Conservation (phyloP, 2,329 filamentous ascomycete genomes). For the Claviceps purpurea region DNA sequence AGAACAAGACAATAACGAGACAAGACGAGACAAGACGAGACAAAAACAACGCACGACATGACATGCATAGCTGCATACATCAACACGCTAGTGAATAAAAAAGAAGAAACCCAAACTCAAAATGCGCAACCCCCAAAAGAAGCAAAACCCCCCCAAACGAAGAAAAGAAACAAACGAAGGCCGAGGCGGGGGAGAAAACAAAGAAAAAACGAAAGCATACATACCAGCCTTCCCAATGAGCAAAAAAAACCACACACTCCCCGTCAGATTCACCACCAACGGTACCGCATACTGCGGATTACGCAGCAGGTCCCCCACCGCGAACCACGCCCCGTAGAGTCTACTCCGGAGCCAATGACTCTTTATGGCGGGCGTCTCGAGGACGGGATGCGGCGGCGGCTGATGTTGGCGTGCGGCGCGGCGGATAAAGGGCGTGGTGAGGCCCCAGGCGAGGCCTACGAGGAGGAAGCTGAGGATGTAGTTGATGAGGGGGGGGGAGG, state of each 20-base stretch:
- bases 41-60: too few species aligned
- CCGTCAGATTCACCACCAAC: slow-evolving; percentile 75
- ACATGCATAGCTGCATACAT: too few species aligned
- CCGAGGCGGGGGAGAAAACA: neutral
- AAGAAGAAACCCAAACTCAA: neutral
- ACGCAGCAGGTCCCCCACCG: slow-evolving; percentile 61
- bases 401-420: slow-evolving; percentile 66
- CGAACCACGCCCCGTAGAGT: slow-evolving; percentile 54
- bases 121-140: neutral
- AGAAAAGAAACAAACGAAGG: neutral
- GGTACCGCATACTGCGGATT: slow-evolving; percentile 79
- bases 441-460: slow-evolving; percentile 84
- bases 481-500: slow-evolving; percentile 49
- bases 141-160: too few species aligned
- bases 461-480: slow-evolving; percentile 83
- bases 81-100: too few species aligned
- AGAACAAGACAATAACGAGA: neutral
- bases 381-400: slow-evolving; percentile 43
- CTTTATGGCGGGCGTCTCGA: slow-evolving; percentile 35
- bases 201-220: slow-evolving; percentile 15
- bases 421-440: slow-evolving; percentile 87
- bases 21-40: too few species aligned
- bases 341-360: slow-evolving; percentile 49
- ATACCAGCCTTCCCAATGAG: slow-evolving; percentile 82
- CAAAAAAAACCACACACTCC: slow-evolving; percentile 93